Percentiles rank a stretch among this genome's conserved stretches.
phyloP scores from a whole-genome alignment of 495 filamentous ascomycete genomes.

The Lineolata rhizophorae region DNA sequence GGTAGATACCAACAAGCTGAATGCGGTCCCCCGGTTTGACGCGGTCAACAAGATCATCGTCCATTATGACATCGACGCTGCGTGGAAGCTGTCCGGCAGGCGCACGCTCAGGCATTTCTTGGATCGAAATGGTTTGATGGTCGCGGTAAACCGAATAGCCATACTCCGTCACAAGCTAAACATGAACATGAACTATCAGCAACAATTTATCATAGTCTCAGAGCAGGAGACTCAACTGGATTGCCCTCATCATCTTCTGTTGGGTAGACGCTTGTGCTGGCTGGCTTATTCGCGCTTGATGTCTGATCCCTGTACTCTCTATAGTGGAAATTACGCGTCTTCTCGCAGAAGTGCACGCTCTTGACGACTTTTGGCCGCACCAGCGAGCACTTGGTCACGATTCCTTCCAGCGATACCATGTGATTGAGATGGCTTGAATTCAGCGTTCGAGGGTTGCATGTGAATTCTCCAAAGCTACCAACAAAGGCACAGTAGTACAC shows the following conservation, averaged over 20 bases:
- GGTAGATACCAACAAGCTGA: conserved; percentile 83
- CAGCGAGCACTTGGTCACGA: conserved; percentile 87
- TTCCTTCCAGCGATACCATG: conserved; percentile 94
- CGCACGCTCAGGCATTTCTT: conserved; percentile 97
- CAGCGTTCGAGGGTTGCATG: conserved; percentile 85
- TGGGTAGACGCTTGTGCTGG: conserved; percentile 78
- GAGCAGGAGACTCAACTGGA: conserved; percentile 23
- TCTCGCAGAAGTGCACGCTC: conserved; percentile 89
- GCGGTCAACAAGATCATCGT: conserved; percentile 88
- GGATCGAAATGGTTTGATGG: conserved; percentile 94
- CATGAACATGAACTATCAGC: no score
- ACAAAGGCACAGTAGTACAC: conserved; percentile 88
- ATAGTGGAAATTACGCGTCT: conserved; percentile 57
- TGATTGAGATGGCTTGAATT: conserved; percentile 75
- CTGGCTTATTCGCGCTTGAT: conserved; percentile 72
- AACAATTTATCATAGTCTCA: not conserved
- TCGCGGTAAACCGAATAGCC: conserved; percentile 90
- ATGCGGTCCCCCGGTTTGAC: conserved; percentile 92
- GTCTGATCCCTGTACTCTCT: conserved; percentile 89
- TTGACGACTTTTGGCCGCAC: conserved; percentile 93
- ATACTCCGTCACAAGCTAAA: conserved; percentile 71
- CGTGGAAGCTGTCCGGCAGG: conserved; percentile 90
- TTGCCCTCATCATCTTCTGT: conserved; percentile 77
- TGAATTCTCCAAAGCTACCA: conserved; percentile 83
- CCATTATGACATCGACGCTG: conserved; percentile 91